phyloP scores from a whole-genome alignment of 331 rosid species.

The Saraca asoca region DNA sequence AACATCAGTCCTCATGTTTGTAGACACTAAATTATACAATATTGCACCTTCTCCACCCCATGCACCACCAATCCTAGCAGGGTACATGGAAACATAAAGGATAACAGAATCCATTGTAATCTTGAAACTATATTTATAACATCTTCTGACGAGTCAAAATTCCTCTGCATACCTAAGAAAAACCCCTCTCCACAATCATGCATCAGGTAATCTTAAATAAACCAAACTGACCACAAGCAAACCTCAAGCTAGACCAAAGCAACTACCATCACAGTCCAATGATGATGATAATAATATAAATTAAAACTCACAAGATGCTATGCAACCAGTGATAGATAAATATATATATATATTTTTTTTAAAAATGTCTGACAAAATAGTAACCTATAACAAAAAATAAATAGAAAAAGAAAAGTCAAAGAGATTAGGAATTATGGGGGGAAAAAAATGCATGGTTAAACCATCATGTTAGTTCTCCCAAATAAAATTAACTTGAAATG shows the following conservation, averaged over 20 bases:
- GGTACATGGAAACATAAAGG: not conserved
- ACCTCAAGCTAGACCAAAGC: not conserved
- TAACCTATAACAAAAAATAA: not conserved
- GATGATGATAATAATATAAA: not conserved
- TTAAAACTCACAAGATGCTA: not conserved
- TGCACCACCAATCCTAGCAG: not conserved
- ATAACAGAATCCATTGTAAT: not conserved
- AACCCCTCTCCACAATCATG: conserved; percentile 4
- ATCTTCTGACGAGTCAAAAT: not conserved
- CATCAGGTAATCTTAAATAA: not conserved
- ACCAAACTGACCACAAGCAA: conserved; percentile 7
- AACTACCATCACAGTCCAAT: not conserved
- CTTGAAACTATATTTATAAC: not conserved
- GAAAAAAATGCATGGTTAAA: too few species aligned
- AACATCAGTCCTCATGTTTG: not conserved
- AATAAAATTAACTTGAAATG: not conserved
- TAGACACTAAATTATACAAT: not conserved
- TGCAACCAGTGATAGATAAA: not conserved
- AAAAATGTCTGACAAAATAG: not conserved
- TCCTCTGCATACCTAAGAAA: not conserved
- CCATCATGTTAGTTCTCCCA: too few species aligned
- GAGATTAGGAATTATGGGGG: not conserved
- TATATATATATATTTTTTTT: too few species aligned
- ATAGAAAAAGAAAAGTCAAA: not conserved
- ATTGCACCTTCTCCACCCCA: not conserved